Percentiles rank a stretch among this genome's conserved stretches.
phyloP scores from a whole-genome alignment of 805 yeast genomes.

The Middelhovenomyces tepae region DNA sequence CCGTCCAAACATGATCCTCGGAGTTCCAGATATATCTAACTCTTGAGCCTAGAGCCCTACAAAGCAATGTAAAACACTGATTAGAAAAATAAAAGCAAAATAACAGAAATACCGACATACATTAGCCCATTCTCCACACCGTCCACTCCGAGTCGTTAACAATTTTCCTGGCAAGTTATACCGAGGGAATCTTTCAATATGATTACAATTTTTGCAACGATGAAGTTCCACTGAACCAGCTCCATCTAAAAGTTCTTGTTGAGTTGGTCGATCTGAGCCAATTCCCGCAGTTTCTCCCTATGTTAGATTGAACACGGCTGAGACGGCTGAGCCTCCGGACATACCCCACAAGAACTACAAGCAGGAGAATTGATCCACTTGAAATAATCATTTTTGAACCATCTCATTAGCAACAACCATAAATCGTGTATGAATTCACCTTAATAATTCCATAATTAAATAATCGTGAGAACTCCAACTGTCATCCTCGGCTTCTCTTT shows the following conservation, averaged over 20 bases:
- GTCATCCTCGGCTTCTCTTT: conserved; percentile 21
- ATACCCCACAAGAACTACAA: conserved; percentile 45
- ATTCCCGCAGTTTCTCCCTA: conserved; percentile 31
- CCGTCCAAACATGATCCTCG: conserved; percentile 96
- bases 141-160: conserved; percentile 54
- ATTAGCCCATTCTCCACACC: conserved; percentile 96
- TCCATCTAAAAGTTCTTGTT: conserved; percentile 38
- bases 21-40: conserved; percentile 75
- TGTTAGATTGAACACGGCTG: too few species aligned
- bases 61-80: conserved; percentile 59
- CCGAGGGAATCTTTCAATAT: conserved; percentile 56
- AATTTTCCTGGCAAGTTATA: conserved; percentile 60
- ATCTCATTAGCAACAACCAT: conserved; percentile 28
- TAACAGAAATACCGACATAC: conserved; percentile 9
- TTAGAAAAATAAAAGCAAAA: conserved; percentile 3
- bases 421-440: too few species aligned
- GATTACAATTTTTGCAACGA: conserved; percentile 45
- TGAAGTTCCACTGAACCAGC: conserved; percentile 60
- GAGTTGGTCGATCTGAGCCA: conserved; percentile 37
- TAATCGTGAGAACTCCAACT: conserved; percentile 44
- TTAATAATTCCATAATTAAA: conserved; percentile 48
- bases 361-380: conserved; percentile 70
- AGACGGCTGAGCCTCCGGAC: conserved; percentile 4
- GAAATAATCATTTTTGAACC: conserved; percentile 77
- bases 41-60: conserved; percentile 56